Evolutionary conservation across 1,284 basidiomycete genomes (phyloP).

Genomic region (Boletus sp.): DNA sequence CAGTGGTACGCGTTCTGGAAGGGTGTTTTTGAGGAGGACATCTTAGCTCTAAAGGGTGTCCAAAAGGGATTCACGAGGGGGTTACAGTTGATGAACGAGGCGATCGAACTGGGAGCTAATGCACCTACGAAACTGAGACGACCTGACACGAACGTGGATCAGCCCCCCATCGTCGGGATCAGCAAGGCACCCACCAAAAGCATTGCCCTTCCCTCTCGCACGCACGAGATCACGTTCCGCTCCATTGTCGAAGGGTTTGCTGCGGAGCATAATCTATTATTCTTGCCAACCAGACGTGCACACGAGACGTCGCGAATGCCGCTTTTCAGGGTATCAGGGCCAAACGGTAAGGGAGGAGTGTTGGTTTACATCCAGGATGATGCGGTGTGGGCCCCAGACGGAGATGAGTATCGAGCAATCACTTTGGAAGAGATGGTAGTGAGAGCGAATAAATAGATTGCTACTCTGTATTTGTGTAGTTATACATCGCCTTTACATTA

Average conservation of each 20-base stretch:
- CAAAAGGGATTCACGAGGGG: constrained; percentile 80
- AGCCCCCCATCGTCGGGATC: constrained; percentile 28
- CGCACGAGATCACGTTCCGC: constrained; percentile 85
- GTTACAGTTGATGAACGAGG: constrained; percentile 88
- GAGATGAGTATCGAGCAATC: constrained; percentile 59
- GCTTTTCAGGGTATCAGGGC: constrained; percentile 77
- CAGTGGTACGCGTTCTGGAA: constrained; percentile 95
- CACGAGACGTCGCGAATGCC: constrained; percentile 83
- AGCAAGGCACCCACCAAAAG: constrained; percentile 17
- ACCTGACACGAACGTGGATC: constrained; percentile 55
- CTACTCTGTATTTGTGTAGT: not conserved
- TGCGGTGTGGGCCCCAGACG: constrained; percentile 73
- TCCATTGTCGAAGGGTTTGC: constrained; percentile 87
- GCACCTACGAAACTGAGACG: constrained; percentile 62
- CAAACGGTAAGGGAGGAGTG: constrained; percentile 81
- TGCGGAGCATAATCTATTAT: constrained; percentile 79
- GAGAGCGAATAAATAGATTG: constrained; percentile 42
- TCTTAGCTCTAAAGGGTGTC: constrained; percentile 62
- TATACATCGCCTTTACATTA: not conserved
- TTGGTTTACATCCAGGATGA: constrained; percentile 85
- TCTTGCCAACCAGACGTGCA: constrained; percentile 80
- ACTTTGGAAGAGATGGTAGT: constrained; percentile 67
- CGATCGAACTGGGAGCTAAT: constrained; percentile 78
- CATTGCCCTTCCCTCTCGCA: constrained; percentile 40
- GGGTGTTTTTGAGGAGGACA: constrained; percentile 64